Evolutionary conservation across 805 yeast species (phyloP), one percentile per base, ranked within the genome.

Genomic region (Saturnispora gosingensis): DNA sequence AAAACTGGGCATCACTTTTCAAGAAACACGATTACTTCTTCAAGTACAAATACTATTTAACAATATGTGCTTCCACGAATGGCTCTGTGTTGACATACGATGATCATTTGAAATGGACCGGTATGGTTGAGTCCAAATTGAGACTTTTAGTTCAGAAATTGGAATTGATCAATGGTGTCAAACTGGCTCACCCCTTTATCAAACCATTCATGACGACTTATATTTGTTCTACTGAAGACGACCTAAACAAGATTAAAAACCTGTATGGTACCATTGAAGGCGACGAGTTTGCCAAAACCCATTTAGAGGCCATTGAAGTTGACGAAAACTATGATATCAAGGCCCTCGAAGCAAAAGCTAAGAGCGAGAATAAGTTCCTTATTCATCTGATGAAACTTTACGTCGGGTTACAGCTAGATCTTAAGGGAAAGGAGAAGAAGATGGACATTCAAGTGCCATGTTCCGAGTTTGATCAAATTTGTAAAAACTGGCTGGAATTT

Each of bases 401-500:
- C 67, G 80, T 93, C 60, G 99, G 98, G 0, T 68, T 93, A 45
- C 82, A 76, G 18, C 66, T 84, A 16, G 74, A 66, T 54, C 69
- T 69, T 38, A 73, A 76, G 48, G 80, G 77, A 24, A 76, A 76
- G 35, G 78, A 73, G 47, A 77, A 80, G 70, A 78, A 82, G 59
- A 75, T 90, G 58, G 96, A 89, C 65, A 83, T 91, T 52, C 95
- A 85, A 60, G 78, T 82, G 56, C 96, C 96, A 18, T 90, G 98
- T 64, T 77, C 87, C 20, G 98, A 93, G 54, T 93, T 91, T 65
- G 88, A 78, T 69, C 82, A 77, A 43, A 68, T 88, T 7, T 88
- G 97, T 67, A 82, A 87, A 56, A 75, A 80, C 34, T 87, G 91
- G 81, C 73, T 74, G 20, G 73, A 74, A 38, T 93, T 79, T 60